Percentiles rank a stretch among this genome's conserved stretches.
Conservation (phyloP, 176 grass and related monocot species). For the Dactylis glomerata region DNA sequence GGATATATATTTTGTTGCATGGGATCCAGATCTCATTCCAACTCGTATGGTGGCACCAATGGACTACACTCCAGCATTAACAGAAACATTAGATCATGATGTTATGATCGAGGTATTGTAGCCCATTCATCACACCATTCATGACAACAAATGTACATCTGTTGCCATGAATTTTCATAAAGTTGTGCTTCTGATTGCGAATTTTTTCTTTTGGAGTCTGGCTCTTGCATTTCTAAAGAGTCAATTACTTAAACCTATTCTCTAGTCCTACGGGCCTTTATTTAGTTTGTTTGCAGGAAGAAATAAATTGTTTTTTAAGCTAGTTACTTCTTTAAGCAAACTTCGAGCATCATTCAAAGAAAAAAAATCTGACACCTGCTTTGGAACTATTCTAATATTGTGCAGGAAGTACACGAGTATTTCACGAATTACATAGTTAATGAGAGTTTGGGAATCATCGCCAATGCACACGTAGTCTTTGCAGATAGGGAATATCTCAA, state of each 20-base stretch:
- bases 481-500: constrained; percentile 55
- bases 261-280: background rate
- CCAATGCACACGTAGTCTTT: constrained; percentile 81
- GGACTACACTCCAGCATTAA: constrained; percentile 74
- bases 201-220: background rate
- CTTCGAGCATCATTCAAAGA: too few species aligned
- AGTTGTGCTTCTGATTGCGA: background rate
- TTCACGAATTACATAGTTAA: constrained; percentile 92
- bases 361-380: background rate
- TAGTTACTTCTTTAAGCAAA: background rate
- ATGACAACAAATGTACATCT: background rate
- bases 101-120: constrained; percentile 66
- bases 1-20: constrained; percentile 90
- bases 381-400: constrained; percentile 3
- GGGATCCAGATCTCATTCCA: constrained; percentile 75
- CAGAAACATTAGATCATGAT: constrained; percentile 75
- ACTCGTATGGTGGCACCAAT: constrained; percentile 44
- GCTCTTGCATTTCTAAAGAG: background rate
- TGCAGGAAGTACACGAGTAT: constrained; percentile 79
- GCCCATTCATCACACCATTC: background rate
- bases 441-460: constrained; percentile 81
- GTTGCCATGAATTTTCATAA: background rate
- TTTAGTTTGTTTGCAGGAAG: background rate
- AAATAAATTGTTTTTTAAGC: too few species aligned
- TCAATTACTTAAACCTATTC: background rate